These are phyloP conservation scores for Schizochytrium sp. DNA, from an alignment of 108 stramenopile genomes.

Conservation along the genomic window DNA sequence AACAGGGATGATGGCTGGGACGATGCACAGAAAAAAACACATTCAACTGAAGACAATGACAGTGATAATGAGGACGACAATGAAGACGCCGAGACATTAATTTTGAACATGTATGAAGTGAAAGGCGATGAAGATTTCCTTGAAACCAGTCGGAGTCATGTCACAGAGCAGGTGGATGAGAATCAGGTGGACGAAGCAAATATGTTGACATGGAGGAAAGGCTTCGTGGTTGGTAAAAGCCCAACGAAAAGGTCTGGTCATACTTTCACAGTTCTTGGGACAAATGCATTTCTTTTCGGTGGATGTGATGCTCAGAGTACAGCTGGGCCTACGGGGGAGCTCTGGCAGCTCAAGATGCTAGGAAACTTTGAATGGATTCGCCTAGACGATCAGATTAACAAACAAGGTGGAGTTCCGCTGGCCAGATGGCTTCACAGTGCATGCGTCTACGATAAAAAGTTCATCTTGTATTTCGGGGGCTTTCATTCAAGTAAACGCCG, in stretches of 20 bases:
- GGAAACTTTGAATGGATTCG: slow-evolving; percentile 43
- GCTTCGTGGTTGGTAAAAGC: slow-evolving; percentile 14
- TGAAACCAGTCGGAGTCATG: not conserved
- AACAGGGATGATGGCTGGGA: too few species aligned
- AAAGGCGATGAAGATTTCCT: not conserved
- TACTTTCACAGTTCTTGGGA: slow-evolving; percentile 77
- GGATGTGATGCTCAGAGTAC: slow-evolving; percentile 74
- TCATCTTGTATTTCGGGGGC: slow-evolving; percentile 81
- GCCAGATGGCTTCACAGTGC: slow-evolving; percentile 82
- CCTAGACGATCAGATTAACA: not conserved
- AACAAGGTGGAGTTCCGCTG: slow-evolving; percentile 63
- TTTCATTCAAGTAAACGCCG: slow-evolving; percentile 73
- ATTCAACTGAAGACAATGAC: too few species aligned
- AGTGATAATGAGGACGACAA: too few species aligned
- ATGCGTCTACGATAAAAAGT: slow-evolving; percentile 66
- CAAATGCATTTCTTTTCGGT: slow-evolving; percentile 77
- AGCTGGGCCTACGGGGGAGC: slow-evolving; percentile 80
- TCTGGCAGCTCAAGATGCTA: slow-evolving; percentile 83
- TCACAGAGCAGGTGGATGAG: not conserved
- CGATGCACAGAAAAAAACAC: too few species aligned
- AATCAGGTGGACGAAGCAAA: not conserved
- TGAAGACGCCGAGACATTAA: too few species aligned
- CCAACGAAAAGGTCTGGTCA: slow-evolving; percentile 85
- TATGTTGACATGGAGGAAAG: slow-evolving; percentile 5
- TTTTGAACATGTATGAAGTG: too few species aligned